A percentile compares a stretch with the other conserved stretches of the same genome.
Conservation (phyloP, 345 rosid genomes). For the Rhodomyrtus tomentosa region DNA sequence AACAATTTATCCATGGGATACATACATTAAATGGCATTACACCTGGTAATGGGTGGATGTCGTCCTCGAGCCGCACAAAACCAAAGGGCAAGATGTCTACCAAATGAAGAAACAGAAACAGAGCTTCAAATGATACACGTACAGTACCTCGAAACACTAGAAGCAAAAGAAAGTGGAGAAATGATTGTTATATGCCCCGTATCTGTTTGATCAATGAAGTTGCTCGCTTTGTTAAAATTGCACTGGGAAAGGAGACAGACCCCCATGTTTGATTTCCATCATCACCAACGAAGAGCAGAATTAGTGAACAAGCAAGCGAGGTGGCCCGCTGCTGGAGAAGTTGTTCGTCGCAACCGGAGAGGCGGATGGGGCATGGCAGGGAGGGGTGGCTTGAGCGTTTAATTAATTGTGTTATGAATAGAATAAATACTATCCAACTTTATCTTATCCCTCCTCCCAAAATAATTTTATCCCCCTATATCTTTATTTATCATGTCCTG, state of each 20-base stretch:
- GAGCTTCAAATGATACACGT: background rate
- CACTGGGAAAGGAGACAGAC: background rate
- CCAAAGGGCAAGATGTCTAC: background rate
- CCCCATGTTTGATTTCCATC: background rate
- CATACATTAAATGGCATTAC: background rate
- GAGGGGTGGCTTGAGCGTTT: too few species aligned
- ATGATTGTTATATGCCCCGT: background rate
- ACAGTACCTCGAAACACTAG: background rate
- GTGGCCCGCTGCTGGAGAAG: too few species aligned
- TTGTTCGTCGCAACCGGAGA: too few species aligned
- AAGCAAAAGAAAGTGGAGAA: background rate
- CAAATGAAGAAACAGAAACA: background rate
- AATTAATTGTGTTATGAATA: too few species aligned
- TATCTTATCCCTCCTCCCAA: too few species aligned
- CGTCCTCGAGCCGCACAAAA: background rate
- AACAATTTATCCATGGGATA: background rate
- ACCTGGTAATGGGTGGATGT: background rate
- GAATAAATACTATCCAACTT: too few species aligned
- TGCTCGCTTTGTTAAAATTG: background rate
- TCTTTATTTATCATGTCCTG: too few species aligned
- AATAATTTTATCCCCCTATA: too few species aligned
- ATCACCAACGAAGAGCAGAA: background rate
- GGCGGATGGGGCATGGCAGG: too few species aligned
- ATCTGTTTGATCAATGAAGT: background rate
- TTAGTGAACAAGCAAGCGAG: background rate